Conservation (phyloP, 2,329 filamentous ascomycete genomes). For the Penicillium oxalicum region DNA sequence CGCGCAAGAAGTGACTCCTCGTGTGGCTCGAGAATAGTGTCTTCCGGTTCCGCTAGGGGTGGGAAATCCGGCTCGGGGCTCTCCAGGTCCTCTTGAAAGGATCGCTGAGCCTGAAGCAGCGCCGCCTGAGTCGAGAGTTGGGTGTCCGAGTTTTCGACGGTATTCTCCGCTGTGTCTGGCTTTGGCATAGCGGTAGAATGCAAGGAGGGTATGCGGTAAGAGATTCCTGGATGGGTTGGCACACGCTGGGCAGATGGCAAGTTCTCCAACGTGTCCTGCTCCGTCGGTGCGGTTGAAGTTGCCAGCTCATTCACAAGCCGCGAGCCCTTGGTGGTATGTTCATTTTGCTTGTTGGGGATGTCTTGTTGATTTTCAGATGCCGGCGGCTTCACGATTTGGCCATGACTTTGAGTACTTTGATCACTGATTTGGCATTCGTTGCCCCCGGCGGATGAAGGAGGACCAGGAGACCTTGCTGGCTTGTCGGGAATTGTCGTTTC, state of each 20-base stretch:
- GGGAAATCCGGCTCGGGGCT: slow-evolving; percentile 21
- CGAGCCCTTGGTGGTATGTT: slow-evolving; percentile 11
- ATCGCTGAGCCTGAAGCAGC: slow-evolving; percentile 33
- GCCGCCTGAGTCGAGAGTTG: slow-evolving; percentile 39
- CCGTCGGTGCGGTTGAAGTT: slow-evolving; percentile 8
- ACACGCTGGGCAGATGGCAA: slow-evolving; percentile 37
- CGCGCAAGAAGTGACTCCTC: slow-evolving; percentile 16
- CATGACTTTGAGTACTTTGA: too few species aligned
- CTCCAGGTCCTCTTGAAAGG: slow-evolving; percentile 35
- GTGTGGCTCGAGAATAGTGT: slow-evolving; percentile 9
- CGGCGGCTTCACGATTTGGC: too few species aligned
- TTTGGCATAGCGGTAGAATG: slow-evolving; percentile 34
- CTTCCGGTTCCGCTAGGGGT: slow-evolving; percentile 10
- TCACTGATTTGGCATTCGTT: too few species aligned
- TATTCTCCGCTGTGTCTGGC: slow-evolving; percentile 14
- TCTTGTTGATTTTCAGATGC: too few species aligned
- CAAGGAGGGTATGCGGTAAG: slow-evolving; percentile 33
- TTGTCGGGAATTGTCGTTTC: too few species aligned
- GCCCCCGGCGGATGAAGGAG: too few species aligned
- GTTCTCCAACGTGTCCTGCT: slow-evolving; percentile 22
- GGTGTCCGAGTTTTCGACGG: slow-evolving; percentile 24
- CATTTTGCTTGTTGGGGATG: too few species aligned
- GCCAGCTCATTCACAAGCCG: slow-evolving; percentile 13
- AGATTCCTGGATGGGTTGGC: slow-evolving; percentile 21
- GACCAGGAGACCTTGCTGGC: too few species aligned